Conservation (phyloP, 164 flowering plant genomes). For the Annona cherimola region DNA sequence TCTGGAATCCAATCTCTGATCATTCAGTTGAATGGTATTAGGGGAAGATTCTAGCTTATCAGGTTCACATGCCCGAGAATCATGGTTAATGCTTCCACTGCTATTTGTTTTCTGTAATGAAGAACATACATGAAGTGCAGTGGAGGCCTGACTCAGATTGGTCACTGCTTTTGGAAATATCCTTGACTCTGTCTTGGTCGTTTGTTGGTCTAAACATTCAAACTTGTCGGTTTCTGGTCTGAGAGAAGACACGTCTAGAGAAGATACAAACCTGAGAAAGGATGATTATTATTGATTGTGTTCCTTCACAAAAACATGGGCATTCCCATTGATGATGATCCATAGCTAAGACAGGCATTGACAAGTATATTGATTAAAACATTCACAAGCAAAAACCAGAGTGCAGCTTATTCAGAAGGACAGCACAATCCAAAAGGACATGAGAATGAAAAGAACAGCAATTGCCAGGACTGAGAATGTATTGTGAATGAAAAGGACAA, state of each 20-base stretch:
- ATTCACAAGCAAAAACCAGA: no score
- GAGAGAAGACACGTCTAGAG: conserved; percentile 71
- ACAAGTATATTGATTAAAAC: no score
- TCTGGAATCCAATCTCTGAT: conserved; percentile 15
- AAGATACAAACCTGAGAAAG: conserved; percentile 68
- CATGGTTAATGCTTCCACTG: conserved; percentile 16
- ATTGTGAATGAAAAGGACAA: no score
- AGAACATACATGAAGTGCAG: conserved; percentile 14
- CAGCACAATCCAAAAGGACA: no score
- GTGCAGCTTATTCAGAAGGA: no score
- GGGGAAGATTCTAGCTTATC: conserved; percentile 10
- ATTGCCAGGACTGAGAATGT: no score
- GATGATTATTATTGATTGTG: no score
- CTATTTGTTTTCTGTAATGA: conserved; percentile 9
- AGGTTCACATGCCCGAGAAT: conserved; percentile 18
- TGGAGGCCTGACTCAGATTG: conserved; percentile 21
- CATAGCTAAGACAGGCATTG: no score
- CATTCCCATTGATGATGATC: no score
- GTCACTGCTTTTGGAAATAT: conserved; percentile 63
- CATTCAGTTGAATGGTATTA: conserved; percentile 17
- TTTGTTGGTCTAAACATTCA: conserved; percentile 30
- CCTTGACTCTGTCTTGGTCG: conserved; percentile 22
- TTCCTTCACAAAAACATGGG: no score
- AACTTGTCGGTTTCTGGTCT: conserved; percentile 53
- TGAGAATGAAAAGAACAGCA: no score